phyloP scores from a whole-genome alignment of 2,329 filamentous ascomycete species.

The Acrocalymma vagum region DNA sequence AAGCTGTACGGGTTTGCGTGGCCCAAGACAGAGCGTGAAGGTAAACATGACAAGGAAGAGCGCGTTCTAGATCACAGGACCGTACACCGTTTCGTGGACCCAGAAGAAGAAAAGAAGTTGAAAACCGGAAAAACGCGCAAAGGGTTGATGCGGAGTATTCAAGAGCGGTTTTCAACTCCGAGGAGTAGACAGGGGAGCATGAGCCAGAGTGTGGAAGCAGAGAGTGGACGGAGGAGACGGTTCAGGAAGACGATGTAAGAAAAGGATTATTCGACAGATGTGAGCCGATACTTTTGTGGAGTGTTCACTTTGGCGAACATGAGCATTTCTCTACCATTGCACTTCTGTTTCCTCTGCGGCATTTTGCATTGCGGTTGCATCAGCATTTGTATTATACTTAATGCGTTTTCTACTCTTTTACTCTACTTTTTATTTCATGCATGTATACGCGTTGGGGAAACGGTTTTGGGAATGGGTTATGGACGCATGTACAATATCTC shows the following conservation, averaged over 20 bases:
- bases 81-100: conserved; percentile 82
- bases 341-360: too few species aligned
- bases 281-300: too few species aligned
- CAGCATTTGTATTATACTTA: too few species aligned
- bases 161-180: conserved; percentile 38
- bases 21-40: conserved; percentile 91
- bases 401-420: too few species aligned
- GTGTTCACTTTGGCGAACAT: too few species aligned
- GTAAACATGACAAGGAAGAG: conserved; percentile 73
- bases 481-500: too few species aligned
- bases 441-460: too few species aligned
- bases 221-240: conserved; percentile 32
- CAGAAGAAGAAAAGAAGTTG: conserved; percentile 65
- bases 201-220: conserved; percentile 28
- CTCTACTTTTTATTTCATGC: too few species aligned
- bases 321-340: too few species aligned
- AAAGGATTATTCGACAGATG: too few species aligned
- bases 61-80: conserved; percentile 83
- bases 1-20: conserved; percentile 95
- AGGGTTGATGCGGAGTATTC: conserved; percentile 28
- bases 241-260: conserved; percentile 43
- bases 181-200: conserved; percentile 32
- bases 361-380: too few species aligned
- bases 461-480: too few species aligned
- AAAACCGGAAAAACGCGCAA: conserved; percentile 40